A percentile compares a stretch with the other conserved stretches of the same genome.
Conservation (phyloP, 495 filamentous ascomycete genomes). For the Talaromyces nanjingensis region DNA sequence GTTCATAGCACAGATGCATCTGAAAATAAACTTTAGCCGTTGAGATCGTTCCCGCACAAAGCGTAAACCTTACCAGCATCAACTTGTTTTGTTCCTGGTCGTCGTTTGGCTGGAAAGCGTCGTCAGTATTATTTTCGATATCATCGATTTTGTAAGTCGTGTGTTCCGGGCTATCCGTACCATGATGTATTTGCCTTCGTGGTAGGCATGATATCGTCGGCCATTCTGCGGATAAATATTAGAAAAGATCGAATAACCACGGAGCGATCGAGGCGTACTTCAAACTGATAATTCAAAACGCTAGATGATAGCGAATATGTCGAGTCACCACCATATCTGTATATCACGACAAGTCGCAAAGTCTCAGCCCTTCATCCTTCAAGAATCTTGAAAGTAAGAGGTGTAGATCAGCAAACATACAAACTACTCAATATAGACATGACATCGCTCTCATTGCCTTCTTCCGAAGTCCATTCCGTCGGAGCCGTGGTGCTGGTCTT, state of each 20-base stretch:
- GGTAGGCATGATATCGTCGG: slow-evolving; percentile 10
- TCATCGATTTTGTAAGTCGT: not conserved
- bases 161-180: not conserved
- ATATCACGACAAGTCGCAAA: not conserved
- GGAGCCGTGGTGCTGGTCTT: slow-evolving; percentile 7
- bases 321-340: slow-evolving; percentile 8
- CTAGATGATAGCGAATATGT: slow-evolving; percentile 9
- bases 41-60: not conserved
- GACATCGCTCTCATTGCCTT: not conserved
- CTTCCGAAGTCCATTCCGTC: slow-evolving; percentile 4
- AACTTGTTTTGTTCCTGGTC: slow-evolving; percentile 11
- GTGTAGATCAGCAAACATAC: slow-evolving; percentile 3
- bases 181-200: slow-evolving; percentile 12
- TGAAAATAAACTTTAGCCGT: not conserved
- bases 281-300: slow-evolving; percentile 10
- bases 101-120: slow-evolving; percentile 6
- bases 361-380: not conserved
- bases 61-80: not conserved
- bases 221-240: slow-evolving; percentile 4
- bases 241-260: not conserved
- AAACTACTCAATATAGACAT: not conserved
- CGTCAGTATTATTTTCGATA: not conserved
- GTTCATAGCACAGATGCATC: slow-evolving; percentile 7
- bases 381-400: not conserved
- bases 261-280: not conserved